These are phyloP conservation scores for Cytospora piceicola DNA, from an alignment of 2,329 filamentous ascomycete species.

Conservation along the genomic window DNA sequence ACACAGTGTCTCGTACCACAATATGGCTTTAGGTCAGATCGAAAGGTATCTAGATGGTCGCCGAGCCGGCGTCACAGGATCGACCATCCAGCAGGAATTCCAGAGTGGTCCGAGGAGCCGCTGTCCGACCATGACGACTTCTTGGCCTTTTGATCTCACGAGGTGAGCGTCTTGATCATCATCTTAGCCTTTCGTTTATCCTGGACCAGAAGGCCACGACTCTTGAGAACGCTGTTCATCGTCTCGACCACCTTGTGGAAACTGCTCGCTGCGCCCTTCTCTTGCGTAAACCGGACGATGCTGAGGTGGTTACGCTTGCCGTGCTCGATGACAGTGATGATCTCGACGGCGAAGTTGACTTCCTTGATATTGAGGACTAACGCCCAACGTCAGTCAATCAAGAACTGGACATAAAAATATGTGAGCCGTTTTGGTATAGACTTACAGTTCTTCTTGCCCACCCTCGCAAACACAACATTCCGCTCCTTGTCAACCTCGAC, in stretches of 20 bases:
- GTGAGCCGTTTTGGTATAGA: conserved; percentile 21
- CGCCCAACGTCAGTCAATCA: background rate
- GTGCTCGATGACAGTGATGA: conserved; percentile 88
- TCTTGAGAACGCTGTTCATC: conserved; percentile 69
- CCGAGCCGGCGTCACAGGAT: background rate
- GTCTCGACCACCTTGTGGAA: conserved; percentile 84
- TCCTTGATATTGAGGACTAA: conserved; percentile 80
- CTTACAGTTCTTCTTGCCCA: conserved; percentile 80
- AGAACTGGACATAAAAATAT: background rate
- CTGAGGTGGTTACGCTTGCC: conserved; percentile 76
- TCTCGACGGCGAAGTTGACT: conserved; percentile 83
- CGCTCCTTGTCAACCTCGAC: conserved; percentile 78
- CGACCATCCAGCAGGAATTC: conserved; percentile 12
- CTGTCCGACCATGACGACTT: conserved; percentile 17
- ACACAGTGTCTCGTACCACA: background rate
- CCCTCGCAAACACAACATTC: conserved; percentile 78
- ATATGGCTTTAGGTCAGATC: background rate
- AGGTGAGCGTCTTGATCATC: conserved; percentile 71
- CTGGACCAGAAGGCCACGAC: conserved; percentile 68
- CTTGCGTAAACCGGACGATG: conserved; percentile 85
- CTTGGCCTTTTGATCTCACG: conserved; percentile 40
- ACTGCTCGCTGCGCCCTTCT: conserved; percentile 87
- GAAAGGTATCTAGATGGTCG: background rate
- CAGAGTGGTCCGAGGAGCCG: background rate
- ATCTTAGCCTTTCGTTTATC: conserved; percentile 70